A percentile compares a stretch with the other conserved stretches of the same genome.
Evolutionary conservation across 106 monocot genomes (phyloP).

Genomic region (Vanilla planifolia): DNA sequence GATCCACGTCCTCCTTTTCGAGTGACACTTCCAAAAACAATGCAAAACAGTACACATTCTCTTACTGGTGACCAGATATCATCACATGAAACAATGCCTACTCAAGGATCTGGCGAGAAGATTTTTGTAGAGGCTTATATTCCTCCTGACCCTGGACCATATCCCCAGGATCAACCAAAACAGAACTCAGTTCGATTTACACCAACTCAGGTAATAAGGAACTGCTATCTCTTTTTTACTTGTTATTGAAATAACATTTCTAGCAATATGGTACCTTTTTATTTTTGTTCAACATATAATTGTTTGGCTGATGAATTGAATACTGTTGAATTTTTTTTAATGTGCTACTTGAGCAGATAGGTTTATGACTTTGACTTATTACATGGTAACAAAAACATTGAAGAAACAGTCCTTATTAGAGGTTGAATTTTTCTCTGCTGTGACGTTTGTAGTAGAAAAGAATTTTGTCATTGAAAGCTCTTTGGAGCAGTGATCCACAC

Average conservation of each 20-base stretch:
- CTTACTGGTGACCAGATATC: slow-evolving; percentile 76
- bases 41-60: slow-evolving; percentile 54
- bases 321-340: too few relatives aligned
- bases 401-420: background rate
- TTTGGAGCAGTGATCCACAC: too few relatives aligned
- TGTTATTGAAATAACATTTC: too few relatives aligned
- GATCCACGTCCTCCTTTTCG: slow-evolving; percentile 73
- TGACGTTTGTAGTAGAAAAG: too few relatives aligned
- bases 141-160: slow-evolving; percentile 93
- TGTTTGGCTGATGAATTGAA: too few relatives aligned
- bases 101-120: slow-evolving; percentile 31
- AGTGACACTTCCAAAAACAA: slow-evolving; percentile 67
- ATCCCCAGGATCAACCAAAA: slow-evolving; percentile 96
- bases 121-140: slow-evolving; percentile 83
- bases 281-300: too few relatives aligned
- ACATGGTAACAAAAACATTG: too few relatives aligned
- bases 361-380: slow-evolving; percentile 1
- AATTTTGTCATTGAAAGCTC: too few relatives aligned
- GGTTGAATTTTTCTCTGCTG: background rate
- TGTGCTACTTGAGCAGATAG: too few relatives aligned
- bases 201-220: slow-evolving; percentile 70
- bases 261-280: too few relatives aligned
- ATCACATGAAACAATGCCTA: slow-evolving; percentile 6
- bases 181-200: slow-evolving; percentile 96
- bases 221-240: background rate